Evolutionary conservation across 306 rosid species (phyloP).

Genomic region (Vigna mungo): DNA sequence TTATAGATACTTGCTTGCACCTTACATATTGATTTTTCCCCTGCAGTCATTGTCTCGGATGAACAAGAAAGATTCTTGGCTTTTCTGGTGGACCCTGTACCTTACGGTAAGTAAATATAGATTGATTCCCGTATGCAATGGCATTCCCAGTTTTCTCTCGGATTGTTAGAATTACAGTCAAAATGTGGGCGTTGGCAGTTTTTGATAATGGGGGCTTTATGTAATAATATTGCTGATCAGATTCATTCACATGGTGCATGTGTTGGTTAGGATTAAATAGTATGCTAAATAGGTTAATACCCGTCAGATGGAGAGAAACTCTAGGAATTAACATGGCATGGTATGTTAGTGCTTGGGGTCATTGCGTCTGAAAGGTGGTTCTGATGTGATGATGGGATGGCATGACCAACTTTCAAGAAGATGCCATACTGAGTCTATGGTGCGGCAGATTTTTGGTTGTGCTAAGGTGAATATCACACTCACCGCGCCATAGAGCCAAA

Average conservation of each 20-base stretch:
- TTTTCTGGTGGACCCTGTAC: slow-evolving; percentile 98
- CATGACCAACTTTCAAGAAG: not conserved
- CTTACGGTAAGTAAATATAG: slow-evolving; percentile 66
- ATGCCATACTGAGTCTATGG: not conserved
- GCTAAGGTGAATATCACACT: not conserved
- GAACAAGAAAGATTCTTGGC: slow-evolving; percentile 98
- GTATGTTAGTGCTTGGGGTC: not conserved
- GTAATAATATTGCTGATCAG: not conserved
- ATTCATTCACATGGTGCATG: slow-evolving; percentile 22
- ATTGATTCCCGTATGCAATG: slow-evolving; percentile 17
- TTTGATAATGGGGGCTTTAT: not conserved
- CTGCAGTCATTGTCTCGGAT: slow-evolving; percentile 85
- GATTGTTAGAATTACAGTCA: not conserved
- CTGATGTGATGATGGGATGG: not conserved
- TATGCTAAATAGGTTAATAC: not conserved
- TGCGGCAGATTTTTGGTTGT: not conserved
- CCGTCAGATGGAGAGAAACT: not conserved
- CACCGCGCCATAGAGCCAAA: not conserved
- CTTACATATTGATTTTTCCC: slow-evolving; percentile 26
- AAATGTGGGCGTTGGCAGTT: slow-evolving; percentile 3
- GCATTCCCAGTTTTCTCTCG: not conserved
- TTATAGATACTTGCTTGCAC: slow-evolving; percentile 9
- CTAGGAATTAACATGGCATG: not conserved
- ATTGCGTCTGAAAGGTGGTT: not conserved
- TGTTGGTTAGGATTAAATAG: slow-evolving; percentile 16